Evolutionary conservation across 2,329 filamentous ascomycete genomes (phyloP), one percentile per base, ranked within the genome.

Genomic region (Thermothelomyces thermophilus): DNA sequence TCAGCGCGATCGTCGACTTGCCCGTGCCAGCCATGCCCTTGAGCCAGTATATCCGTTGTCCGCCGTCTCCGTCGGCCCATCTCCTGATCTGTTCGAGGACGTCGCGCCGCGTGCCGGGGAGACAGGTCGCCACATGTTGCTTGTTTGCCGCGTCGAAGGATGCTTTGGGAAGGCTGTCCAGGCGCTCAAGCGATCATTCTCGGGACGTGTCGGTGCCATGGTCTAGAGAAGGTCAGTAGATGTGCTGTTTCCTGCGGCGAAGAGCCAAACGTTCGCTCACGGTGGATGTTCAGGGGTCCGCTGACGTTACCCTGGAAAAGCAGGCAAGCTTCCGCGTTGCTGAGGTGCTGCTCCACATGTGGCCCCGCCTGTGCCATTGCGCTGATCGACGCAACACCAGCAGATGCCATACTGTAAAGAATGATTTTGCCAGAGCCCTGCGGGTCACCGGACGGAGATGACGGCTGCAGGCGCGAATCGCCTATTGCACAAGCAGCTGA

Each of bases 251-350:
- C 8, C 24, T 28, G 24, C 24, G 24, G 39, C 39, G 39, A 28
- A 24, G 31, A 43, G 33, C 24, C 39, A 24, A 33, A 37, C 31
- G 39, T 48, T 37, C 43, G 41, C 48, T 46, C 42, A 51, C 48
- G 48, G 28, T 51, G 28, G 48, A 51, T 51, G 42, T 46, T 14
- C 26, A 46, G 19, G 19, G 48, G 41, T 31, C 48, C 48, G 48
- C 33, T 46, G 37, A 51, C 28, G 35, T 51, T 22, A 46, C 48
- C 48, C 36, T 51, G 48, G 42, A 51, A 51, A 10, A 51, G 48
- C 28, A 51, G 42, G 48, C 48, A 51, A 41, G 48, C 48, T 51
- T 51, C 43, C 37, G 19, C 43, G 20, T 42, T 46, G 24, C 48
- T 43, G 37, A 51, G 46, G 31, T 30, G 39, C 48, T 51, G 48